Evolutionary conservation across 257 asterid genomes (phyloP), one percentile per base, ranked within the genome.

Genomic region (Cruciata laevipes): DNA sequence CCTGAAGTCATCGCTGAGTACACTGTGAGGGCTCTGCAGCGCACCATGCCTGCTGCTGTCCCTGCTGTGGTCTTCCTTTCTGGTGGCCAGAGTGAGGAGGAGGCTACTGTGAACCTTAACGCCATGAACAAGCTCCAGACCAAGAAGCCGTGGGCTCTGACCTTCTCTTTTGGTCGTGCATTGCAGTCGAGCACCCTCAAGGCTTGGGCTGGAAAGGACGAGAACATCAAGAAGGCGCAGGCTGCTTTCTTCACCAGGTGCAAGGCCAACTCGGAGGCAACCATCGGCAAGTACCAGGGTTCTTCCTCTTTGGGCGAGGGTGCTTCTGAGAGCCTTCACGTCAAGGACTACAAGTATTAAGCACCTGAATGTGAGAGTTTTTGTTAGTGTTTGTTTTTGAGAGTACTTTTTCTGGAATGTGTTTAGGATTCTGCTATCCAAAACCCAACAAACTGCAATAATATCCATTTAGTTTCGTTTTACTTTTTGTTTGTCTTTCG

Each of bases 71-170:
- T 91, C 69, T 91, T 91, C 72, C 74, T 90, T 71, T 90, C 97
- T 5, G 97, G 97, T 65, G 97, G 97, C 17, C 97, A 90, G 84
- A 90, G 97, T 30, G 96, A 90, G 77, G 97, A 90, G 66, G 90
- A 90, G 84, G 97, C 97, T 0, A 86, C 97, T 0, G 63, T 75
- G 40, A 90, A 90, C 83, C 95, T 90, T 8, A 86, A 90, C 17
- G 97, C 97, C 66, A 90, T 90, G 93, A 90, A 90, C 87, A 82
- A 86, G 53, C 82, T 88, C 2, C 77, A 86, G 83, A 68, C 86
- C 17, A 91, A 87, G 88, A 91, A 82, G 79, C 98, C 97, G 1
- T 89, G 98, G 98, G 58, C 69, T 40, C 93, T 92, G 1, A 80
- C 93, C 3, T 92, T 89, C 91, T 92, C 98, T 3, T 92, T 89